Base-by-base conservation (phyloP, 2,329 filamentous ascomycete species). In the Chaetomiaceae sp. region DNA sequence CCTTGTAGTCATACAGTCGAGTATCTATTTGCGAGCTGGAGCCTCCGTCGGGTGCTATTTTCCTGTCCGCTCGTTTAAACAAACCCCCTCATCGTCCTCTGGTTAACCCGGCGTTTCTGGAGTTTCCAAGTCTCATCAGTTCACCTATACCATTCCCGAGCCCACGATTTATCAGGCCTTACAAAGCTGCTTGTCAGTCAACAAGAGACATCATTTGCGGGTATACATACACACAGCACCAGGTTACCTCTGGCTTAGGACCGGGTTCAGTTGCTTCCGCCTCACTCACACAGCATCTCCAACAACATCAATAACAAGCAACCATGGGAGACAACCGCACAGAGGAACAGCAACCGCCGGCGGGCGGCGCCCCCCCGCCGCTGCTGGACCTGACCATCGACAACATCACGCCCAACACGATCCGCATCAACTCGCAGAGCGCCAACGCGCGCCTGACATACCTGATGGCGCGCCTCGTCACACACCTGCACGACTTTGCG, bases 401-500 rank as follows among this genome's bases (percentile, higher is more conserved):
- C 65, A 91, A 91, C 69, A 91, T 91, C 69, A 91, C 88, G 51
- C 81, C 86, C 47, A 90, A 91, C 64, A 84, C 86, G 29, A 78
- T 86, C 65, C 75, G 78, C 42, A 89, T 91, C 69, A 92, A 92
- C 72, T 86, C 85, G 9, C 81, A 85, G 72, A 81, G 82, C 63
- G 66, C 75, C 9, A 77, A 90, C 63, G 73, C 78, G 20, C 80
- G 89, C 19, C 72, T 89, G 57, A 85, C 81, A 58, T 91, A 88
- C 67, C 68, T 94, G 42, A 79, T 92, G 66, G 81, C 87, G 62
- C 78, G 86, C 17, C 77, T 91, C 14, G 86, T 91, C 44, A 81
- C 82, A 12, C 88, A 94, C 69, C 73, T 92, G 1, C 89, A 94
- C 70, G 88, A 91, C 71, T 92, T 91, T 66, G 87, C 87, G 5